Base-by-base conservation (phyloP, 345 rosid genomes). In the Aethionema arabicum region DNA sequence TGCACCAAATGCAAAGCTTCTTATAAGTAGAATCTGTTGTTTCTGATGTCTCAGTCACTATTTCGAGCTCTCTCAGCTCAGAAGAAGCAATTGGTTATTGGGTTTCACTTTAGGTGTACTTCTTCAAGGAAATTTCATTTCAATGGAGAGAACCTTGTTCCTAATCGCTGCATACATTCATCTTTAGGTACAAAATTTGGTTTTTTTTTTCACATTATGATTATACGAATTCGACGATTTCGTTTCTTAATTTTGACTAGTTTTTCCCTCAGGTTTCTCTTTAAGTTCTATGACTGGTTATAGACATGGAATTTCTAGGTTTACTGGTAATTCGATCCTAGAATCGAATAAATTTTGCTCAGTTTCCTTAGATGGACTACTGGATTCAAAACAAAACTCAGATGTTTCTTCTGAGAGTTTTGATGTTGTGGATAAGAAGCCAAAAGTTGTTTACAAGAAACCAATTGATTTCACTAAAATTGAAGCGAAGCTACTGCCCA, bases 391-490 rank as follows among this genome's bases (percentile, higher is more conserved):
- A 57, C 53, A n/a, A 9, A 47, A 51, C 35, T 67, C 57, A 21
- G 72, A 74, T 57, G 61, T 50, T 5, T 15, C 68, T 29, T 29
- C 14, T 40, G 51, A 38, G 58, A 71, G 66, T 57, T 57, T 55
- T 32, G 48, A 42, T 33, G 77, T 47, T 65, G 63, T 55, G 42
- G 68, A 50, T 32, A 49, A 74, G 58, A 69, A 71, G 49, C 72
- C 59, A 38, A 73, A 66, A 36, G 39, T 56, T 67, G 61, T 68
- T 65, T 58, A 46, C 59, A 44, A 76, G 69, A 79, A 77, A 68
- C 82, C 82, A 5, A 54, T 89, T 40, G 96, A 93, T 69, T 90
- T 87, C 74, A 82, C 96, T 50, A 79, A 83, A 69, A 43, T 90
- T 2, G 87, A 81, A 37, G 72, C 78, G 1, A 73, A 79, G 49